Conservation (phyloP, 805 yeast species). For the Saccharomycopsis amapae region DNA sequence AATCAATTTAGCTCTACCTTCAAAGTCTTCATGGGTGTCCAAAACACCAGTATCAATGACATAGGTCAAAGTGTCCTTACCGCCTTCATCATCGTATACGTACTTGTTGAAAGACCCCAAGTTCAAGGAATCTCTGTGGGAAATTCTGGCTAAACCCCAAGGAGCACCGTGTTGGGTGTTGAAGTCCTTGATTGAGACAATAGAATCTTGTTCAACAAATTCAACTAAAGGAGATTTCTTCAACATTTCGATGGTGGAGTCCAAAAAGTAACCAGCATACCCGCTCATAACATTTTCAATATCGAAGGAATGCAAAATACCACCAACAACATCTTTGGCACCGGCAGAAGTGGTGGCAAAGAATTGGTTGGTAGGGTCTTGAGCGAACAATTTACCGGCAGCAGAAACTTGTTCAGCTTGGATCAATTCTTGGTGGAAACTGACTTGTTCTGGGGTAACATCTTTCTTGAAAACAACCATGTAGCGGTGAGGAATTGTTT, state of each 20-base stretch:
- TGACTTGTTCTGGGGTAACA: slow-evolving; percentile 43
- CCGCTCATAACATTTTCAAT: slow-evolving; percentile 58
- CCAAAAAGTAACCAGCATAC: slow-evolving; percentile 78
- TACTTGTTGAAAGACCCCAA: slow-evolving; percentile 69
- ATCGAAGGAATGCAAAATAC: slow-evolving; percentile 34
- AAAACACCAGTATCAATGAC: slow-evolving; percentile 88
- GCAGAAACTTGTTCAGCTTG: slow-evolving; percentile 42
- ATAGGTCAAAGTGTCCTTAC: slow-evolving; percentile 79
- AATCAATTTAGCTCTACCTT: slow-evolving; percentile 83
- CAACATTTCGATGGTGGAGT: slow-evolving; percentile 64
- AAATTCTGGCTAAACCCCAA: slow-evolving; percentile 90
- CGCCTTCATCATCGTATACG: slow-evolving; percentile 63
- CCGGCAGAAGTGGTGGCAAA: slow-evolving; percentile 30
- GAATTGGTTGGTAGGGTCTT: slow-evolving; percentile 32
- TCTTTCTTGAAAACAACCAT: slow-evolving; percentile 30
- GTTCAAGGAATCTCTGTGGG: slow-evolving; percentile 68
- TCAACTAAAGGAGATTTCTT: slow-evolving; percentile 58
- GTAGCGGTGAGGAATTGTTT: slow-evolving; percentile 9
- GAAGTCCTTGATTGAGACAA: slow-evolving; percentile 56
- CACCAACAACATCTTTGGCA: slow-evolving; percentile 13
- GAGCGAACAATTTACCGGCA: slow-evolving; percentile 31
- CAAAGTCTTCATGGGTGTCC: slow-evolving; percentile 68
- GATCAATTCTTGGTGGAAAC: slow-evolving; percentile 64
- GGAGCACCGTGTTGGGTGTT: slow-evolving; percentile 79
- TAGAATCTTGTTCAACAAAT: slow-evolving; percentile 61